Evolutionary conservation across 1,284 basidiomycete species (phyloP).

Genomic region (Bjerkandera adusta): DNA sequence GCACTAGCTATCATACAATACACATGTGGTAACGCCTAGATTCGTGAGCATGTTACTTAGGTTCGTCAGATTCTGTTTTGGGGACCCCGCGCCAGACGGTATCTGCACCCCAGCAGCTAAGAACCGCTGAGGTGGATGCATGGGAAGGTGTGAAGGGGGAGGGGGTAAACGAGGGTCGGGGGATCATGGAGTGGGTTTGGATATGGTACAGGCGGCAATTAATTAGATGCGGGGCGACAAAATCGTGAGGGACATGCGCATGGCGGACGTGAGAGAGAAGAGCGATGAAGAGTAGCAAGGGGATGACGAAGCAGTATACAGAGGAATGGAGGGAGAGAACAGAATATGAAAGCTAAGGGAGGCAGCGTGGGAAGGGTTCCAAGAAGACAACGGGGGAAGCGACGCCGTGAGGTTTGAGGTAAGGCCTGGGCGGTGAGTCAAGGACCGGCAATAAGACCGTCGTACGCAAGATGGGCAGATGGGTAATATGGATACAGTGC

Average conservation of each 20-base stretch:
- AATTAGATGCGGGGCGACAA: not conserved
- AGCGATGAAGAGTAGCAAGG: not conserved
- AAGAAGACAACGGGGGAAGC: too few relatives aligned
- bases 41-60: too few relatives aligned
- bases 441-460: too few relatives aligned
- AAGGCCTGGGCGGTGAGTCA: too few relatives aligned
- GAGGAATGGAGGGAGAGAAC: slow-evolving; percentile 1
- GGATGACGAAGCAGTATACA: not conserved
- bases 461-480: too few relatives aligned
- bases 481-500: too few relatives aligned
- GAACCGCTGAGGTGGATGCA: not conserved
- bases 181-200: not conserved
- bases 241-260: not conserved
- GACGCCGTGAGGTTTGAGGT: too few relatives aligned
- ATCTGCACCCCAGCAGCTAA: not conserved
- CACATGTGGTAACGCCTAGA: too few relatives aligned
- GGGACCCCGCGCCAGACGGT: too few relatives aligned
- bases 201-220: not conserved
- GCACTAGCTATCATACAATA: slow-evolving; percentile 6
- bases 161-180: not conserved
- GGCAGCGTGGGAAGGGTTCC: too few relatives aligned
- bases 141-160: not conserved
- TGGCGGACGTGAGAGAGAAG: slow-evolving; percentile 2
- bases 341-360: slow-evolving; percentile 3
- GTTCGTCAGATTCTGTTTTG: too few relatives aligned